Conservation (phyloP, 495 filamentous ascomycete species). For the Amphirosellinia nigrospora region DNA sequence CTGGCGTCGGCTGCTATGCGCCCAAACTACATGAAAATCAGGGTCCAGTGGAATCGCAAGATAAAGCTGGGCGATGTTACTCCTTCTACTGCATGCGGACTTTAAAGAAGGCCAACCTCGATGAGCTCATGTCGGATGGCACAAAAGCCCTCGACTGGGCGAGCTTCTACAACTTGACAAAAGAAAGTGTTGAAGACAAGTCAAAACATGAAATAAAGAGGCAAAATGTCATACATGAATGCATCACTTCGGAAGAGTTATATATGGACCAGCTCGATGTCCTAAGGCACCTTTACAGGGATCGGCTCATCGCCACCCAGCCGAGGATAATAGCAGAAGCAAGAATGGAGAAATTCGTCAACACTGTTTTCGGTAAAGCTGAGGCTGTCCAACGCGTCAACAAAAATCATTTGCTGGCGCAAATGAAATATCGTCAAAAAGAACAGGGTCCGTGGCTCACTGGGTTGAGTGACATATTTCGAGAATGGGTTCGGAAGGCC, state of each 20-base stretch:
- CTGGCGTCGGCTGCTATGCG: slow-evolving; percentile 90
- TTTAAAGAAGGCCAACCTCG: slow-evolving; percentile 89
- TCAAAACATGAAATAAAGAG: slow-evolving; percentile 88
- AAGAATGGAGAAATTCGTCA: slow-evolving; percentile 76
- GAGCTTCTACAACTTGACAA: slow-evolving; percentile 85
- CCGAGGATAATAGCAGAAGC: slow-evolving; percentile 82
- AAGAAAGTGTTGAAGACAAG: slow-evolving; percentile 70
- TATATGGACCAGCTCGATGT: slow-evolving; percentile 90
- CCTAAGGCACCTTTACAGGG: slow-evolving; percentile 82
- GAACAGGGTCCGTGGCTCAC: slow-evolving; percentile 94
- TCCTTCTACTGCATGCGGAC: slow-evolving; percentile 93
- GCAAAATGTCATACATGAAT: slow-evolving; percentile 95
- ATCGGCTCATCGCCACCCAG: slow-evolving; percentile 73
- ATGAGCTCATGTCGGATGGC: slow-evolving; percentile 69
- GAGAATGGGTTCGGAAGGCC: slow-evolving; percentile 98
- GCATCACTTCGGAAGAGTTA: slow-evolving; percentile 88
- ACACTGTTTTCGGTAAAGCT: slow-evolving; percentile 87
- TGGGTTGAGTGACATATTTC: slow-evolving; percentile 96
- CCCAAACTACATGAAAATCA: slow-evolving; percentile 78
- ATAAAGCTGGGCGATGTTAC: slow-evolving; percentile 80
- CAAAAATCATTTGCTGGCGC: slow-evolving; percentile 90
- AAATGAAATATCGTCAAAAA: slow-evolving; percentile 95
- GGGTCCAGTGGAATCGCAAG: slow-evolving; percentile 44
- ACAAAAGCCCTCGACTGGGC: slow-evolving; percentile 84
- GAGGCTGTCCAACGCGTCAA: slow-evolving; percentile 91